Evolutionary conservation across 1,284 basidiomycete species (phyloP).

Genomic region (Fomitopsis betulina): DNA sequence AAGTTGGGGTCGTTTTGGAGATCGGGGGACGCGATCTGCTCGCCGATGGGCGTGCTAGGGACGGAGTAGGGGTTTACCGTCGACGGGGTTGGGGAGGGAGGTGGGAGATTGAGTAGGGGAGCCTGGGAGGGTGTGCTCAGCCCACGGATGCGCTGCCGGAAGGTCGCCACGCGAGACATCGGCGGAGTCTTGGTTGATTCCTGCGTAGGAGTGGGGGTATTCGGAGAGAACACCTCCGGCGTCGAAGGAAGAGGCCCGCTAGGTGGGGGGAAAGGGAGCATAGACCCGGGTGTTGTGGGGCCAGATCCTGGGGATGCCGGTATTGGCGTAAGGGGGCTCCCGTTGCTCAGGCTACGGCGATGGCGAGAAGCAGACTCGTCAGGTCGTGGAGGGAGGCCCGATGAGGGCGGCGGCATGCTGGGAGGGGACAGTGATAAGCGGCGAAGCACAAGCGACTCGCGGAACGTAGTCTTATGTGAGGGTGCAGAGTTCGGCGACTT

Average conservation of each 20-base stretch:
- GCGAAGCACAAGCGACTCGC: slow-evolving; percentile 48
- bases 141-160: slow-evolving; percentile 59
- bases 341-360: slow-evolving; percentile 37
- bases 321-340: slow-evolving; percentile 36
- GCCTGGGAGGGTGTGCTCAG: slow-evolving; percentile 50
- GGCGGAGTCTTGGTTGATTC: slow-evolving; percentile 27
- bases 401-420: slow-evolving; percentile 49
- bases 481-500: slow-evolving; percentile 20
- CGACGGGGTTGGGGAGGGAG: slow-evolving; percentile 19
- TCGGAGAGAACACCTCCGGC: slow-evolving; percentile 8
- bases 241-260: slow-evolving; percentile 34
- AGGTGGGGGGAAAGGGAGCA: slow-evolving; percentile 41
- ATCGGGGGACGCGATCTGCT: slow-evolving; percentile 44
- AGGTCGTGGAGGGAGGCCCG: slow-evolving; percentile 52
- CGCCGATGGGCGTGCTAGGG: slow-evolving; percentile 42
- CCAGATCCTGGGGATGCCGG: slow-evolving; percentile 35
- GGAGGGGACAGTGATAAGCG: slow-evolving; percentile 60
- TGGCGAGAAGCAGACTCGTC: slow-evolving; percentile 41
- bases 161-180: slow-evolving; percentile 27
- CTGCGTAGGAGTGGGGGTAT: slow-evolving; percentile 7
- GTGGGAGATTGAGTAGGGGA: slow-evolving; percentile 18
- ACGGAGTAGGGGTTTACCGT: slow-evolving; percentile 23
- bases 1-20: slow-evolving; percentile 56
- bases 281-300: slow-evolving; percentile 16
- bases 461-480: slow-evolving; percentile 40